Conservation (phyloP, 805 yeast species). For the Candida alai region DNA sequence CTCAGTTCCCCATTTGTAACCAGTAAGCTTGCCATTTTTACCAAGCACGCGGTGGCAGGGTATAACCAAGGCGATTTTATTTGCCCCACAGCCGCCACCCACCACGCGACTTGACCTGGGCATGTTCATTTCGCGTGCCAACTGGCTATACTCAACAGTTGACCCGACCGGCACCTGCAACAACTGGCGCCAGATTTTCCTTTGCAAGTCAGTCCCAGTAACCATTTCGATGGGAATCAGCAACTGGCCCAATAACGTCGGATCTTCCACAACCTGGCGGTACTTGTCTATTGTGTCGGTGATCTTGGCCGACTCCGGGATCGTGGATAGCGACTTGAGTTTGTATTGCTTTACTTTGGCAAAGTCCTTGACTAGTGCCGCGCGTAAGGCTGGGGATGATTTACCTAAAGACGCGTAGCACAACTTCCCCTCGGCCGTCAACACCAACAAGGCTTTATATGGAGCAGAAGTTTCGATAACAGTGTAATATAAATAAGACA, state of each 20-base stretch:
- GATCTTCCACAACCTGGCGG: conserved; percentile 11
- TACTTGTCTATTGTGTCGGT: conserved; percentile 10
- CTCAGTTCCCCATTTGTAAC: conserved; percentile 36
- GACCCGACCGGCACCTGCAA: conserved; percentile 23
- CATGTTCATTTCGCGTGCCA: conserved; percentile 28
- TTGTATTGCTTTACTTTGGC: conserved; percentile 5
- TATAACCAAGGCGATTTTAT: conserved; percentile 34
- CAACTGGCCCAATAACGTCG: neutral
- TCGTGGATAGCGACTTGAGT: conserved; percentile 9
- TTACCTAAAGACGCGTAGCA: conserved; percentile 21
- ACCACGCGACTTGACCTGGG: conserved; percentile 33
- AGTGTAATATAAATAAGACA: conserved; percentile 12
- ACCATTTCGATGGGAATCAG: conserved; percentile 12
- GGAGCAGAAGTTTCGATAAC: conserved; percentile 6
- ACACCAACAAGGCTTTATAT: conserved; percentile 13
- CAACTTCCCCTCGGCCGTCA: conserved; percentile 14
- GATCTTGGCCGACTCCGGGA: neutral
- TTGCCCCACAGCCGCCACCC: conserved; percentile 39
- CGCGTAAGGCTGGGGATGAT: conserved; percentile 4
- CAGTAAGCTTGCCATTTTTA: conserved; percentile 26
- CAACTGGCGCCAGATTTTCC: conserved; percentile 35
- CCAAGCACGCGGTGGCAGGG: conserved; percentile 44
- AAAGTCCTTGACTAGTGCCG: conserved; percentile 13
- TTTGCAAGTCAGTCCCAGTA: conserved; percentile 39
- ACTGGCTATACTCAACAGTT: conserved; percentile 25